Evolutionary conservation across 2,329 filamentous ascomycete genomes (phyloP).

Genomic region (Calonectria pauciramosa): DNA sequence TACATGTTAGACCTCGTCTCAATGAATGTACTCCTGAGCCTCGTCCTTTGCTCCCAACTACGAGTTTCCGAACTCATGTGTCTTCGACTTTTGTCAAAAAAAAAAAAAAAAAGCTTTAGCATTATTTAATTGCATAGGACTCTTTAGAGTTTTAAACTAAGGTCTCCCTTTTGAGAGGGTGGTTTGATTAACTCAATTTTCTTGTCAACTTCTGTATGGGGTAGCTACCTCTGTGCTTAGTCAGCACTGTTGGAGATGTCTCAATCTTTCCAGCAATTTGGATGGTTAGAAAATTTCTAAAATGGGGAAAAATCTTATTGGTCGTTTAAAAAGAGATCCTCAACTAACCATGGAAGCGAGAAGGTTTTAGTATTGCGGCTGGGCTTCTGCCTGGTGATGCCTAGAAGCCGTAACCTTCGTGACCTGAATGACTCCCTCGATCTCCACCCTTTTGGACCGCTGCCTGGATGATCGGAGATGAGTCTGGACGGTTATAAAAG

Average conservation of each 20-base stretch:
- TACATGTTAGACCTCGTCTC: neutral
- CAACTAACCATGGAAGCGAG: neutral
- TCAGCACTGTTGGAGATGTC: neutral
- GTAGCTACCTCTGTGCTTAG: neutral
- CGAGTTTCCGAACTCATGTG: too few relatives aligned
- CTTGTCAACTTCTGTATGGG: neutral
- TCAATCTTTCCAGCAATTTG: neutral
- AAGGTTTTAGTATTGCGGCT: neutral
- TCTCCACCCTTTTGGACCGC: neutral
- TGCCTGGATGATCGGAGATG: neutral
- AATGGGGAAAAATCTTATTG: neutral
- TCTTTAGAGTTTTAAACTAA: neutral
- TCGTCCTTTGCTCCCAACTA: too few relatives aligned
- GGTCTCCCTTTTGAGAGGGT: too few relatives aligned
- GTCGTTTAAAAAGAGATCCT: neutral
- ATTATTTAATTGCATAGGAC: too few relatives aligned
- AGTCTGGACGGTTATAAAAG: neutral
- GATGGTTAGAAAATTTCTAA: neutral
- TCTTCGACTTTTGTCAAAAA: too few relatives aligned
- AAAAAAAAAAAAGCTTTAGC: too few relatives aligned
- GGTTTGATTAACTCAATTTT: neutral
- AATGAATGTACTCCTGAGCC: too few relatives aligned
- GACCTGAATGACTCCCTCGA: neutral
- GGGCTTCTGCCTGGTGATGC: neutral
- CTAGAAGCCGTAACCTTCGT: neutral